Evolutionary conservation across 352 stramenopile genomes (phyloP), one percentile per base, ranked within the genome.

Genomic region (Globisporangium ultimum): DNA sequence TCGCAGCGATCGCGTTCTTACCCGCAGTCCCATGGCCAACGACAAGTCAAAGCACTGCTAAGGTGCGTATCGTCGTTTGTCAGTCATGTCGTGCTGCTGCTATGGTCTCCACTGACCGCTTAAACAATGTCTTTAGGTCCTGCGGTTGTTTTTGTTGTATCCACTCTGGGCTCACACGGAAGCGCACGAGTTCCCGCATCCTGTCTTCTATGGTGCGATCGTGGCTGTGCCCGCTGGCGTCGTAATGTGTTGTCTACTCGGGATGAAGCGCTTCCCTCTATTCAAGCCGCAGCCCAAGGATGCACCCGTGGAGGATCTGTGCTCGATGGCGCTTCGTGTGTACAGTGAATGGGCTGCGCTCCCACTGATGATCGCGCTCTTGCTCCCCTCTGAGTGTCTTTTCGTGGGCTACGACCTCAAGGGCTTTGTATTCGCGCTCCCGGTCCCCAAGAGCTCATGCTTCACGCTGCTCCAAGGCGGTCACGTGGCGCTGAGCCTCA

Each of bases 281-380:
- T 89, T 89, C 58, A 89, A 89, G 52, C 75, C 78, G 0, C 77
- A 89, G 52, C 77, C 77, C 0, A 74, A 64, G 47, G 57, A 34
- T 3, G 63, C 66, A n/a, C 71, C 73, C 6, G 32, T 58, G 18
- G 81, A 91, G 64, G 75, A 87, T 41, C 22, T 74, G 1, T 84
- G 77, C 40, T 78, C 76, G 3, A 22, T 88, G 24, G 41, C 70
- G 21, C 49, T 91, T 17, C 71, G 78, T 11, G 40, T 80, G 17
- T 88, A 87, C 61, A 81, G 77, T 43, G 69, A 80, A 21, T 91
- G 77, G 78, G 22, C 66, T 20, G 56, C 65, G 20, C 34, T 91
- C 0, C 78, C 75, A 0, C 15, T 78, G 0, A 78, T 87, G 63
- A 83, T 89, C 17, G 61, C 59, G 15, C 48, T 88, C n/a, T 40